Percentiles rank a stretch among this genome's conserved stretches.
Conservation (phyloP, 345 rosid species). For the Xanthoceras sorbifolium region DNA sequence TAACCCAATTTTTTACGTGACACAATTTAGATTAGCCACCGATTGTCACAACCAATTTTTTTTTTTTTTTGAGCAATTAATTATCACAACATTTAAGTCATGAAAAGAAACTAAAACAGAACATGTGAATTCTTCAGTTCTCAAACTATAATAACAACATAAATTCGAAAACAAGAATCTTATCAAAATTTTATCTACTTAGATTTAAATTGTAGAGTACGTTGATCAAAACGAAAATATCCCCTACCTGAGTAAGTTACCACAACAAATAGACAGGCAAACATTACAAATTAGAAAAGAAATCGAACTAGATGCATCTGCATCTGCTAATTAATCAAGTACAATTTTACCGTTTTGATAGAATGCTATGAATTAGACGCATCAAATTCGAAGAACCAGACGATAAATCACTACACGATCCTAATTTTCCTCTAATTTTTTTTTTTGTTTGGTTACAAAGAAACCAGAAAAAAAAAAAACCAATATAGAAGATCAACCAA, state of each 20-base stretch:
- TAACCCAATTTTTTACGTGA: not conserved
- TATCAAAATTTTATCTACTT: not conserved
- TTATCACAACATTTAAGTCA: no score
- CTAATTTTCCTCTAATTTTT: not conserved
- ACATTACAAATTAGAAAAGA: not conserved
- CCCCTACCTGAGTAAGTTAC: no score
- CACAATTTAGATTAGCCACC: not conserved
- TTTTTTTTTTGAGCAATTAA: no score
- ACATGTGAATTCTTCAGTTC: slow-evolving; percentile 1
- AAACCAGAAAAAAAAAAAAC: not conserved
- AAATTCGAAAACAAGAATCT: not conserved
- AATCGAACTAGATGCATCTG: not conserved
- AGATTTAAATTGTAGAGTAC: not conserved
- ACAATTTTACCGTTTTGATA: slow-evolving; percentile 7
- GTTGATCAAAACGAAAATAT: not conserved
- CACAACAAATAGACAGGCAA: not conserved
- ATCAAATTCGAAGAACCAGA: not conserved
- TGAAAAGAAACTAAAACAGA: not conserved
- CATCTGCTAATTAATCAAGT: no score
- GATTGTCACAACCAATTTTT: not conserved
- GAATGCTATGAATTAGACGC: not conserved
- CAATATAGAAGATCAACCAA: not conserved
- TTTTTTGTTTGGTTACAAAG: not conserved
- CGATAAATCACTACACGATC: not conserved
- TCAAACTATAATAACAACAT: not conserved